A percentile compares a stretch with the other conserved stretches of the same genome.
Evolutionary conservation across 805 yeast genomes (phyloP).

Genomic region (Metschnikowia rubicola): DNA sequence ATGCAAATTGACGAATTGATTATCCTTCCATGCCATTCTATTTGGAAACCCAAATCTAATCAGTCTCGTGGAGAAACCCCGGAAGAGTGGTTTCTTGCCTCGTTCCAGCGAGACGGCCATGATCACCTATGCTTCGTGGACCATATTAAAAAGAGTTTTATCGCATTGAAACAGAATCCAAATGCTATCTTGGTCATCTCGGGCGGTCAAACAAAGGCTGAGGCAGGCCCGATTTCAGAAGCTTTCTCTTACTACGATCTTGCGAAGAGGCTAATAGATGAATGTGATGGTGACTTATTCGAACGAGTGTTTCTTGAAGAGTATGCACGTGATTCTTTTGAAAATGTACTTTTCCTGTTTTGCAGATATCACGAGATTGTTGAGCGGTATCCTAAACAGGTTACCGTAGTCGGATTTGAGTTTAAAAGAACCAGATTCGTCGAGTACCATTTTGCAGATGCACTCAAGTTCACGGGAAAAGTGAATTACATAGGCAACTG

Average conservation of each 20-base stretch:
- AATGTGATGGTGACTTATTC: slow-evolving; percentile 2
- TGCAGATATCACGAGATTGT: slow-evolving; percentile 48
- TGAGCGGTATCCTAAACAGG: slow-evolving; percentile 44
- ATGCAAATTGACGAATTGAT: slow-evolving; percentile 20
- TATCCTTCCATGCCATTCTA: slow-evolving; percentile 52
- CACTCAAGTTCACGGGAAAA: slow-evolving; percentile 40
- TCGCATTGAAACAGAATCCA: slow-evolving; percentile 27
- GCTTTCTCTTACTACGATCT: slow-evolving; percentile 53
- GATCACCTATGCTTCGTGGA: slow-evolving; percentile 65
- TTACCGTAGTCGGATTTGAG: slow-evolving; percentile 69
- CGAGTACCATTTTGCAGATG: slow-evolving; percentile 46
- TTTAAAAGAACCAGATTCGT: slow-evolving; percentile 65
- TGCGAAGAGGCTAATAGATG: slow-evolving; percentile 28
- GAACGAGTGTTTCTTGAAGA: slow-evolving; percentile 54
- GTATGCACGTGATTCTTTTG: slow-evolving; percentile 76
- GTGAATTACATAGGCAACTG: slow-evolving; percentile 54
- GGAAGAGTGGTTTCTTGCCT: slow-evolving; percentile 63
- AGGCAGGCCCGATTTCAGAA: slow-evolving; percentile 56
- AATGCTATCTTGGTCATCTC: slow-evolving; percentile 43
- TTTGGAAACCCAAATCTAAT: slow-evolving; percentile 43
- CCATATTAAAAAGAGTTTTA: slow-evolving; percentile 51
- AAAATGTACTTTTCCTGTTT: slow-evolving; percentile 64
- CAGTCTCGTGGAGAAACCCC: slow-evolving; percentile 39
- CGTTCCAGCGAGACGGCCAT: slow-evolving; percentile 64
- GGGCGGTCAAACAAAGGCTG: slow-evolving; percentile 71